Conservation (phyloP, 176 grass and related monocot species). For the Eragrostis curvula region DNA sequence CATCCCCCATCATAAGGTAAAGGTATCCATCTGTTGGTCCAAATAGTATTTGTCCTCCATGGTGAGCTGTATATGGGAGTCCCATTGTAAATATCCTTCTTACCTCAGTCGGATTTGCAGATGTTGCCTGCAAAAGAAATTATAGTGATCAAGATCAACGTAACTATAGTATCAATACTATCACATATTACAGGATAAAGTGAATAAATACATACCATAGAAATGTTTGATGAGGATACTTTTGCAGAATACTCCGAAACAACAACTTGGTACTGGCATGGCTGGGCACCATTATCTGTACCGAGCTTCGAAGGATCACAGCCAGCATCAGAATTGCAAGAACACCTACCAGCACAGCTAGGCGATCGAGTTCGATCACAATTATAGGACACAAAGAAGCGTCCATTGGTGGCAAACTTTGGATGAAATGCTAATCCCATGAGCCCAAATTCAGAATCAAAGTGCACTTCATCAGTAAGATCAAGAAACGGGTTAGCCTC, state of each 20-base stretch:
- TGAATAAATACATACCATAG: slow-evolving; percentile 54
- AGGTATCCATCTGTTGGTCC: slow-evolving; percentile 75
- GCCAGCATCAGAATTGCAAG: slow-evolving; percentile 84
- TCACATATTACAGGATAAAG: neutral
- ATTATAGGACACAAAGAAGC: slow-evolving; percentile 91
- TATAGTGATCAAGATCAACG: neutral
- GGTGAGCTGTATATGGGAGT: slow-evolving; percentile 64
- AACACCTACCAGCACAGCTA: slow-evolving; percentile 82
- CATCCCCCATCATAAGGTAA: slow-evolving; percentile 89
- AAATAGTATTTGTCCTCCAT: slow-evolving; percentile 80
- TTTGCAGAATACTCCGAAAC: slow-evolving; percentile 86
- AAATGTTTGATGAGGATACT: slow-evolving; percentile 62
- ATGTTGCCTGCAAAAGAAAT: slow-evolving; percentile 46
- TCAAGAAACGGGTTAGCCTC: slow-evolving; percentile 80
- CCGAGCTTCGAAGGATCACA: slow-evolving; percentile 90
- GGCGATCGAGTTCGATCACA: slow-evolving; percentile 70
- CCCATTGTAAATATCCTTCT: slow-evolving; percentile 85
- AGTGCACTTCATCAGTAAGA: slow-evolving; percentile 84
- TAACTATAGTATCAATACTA: slow-evolving; percentile 24
- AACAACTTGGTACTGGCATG: slow-evolving; percentile 78
- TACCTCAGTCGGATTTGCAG: slow-evolving; percentile 64
- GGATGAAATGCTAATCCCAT: slow-evolving; percentile 93
- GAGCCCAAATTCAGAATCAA: slow-evolving; percentile 76
- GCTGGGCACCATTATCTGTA: slow-evolving; percentile 60
- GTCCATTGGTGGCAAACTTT: slow-evolving; percentile 75